Evolutionary conservation across 805 yeast genomes (phyloP).

Genomic region (Scheffersomyces amazonensis): DNA sequence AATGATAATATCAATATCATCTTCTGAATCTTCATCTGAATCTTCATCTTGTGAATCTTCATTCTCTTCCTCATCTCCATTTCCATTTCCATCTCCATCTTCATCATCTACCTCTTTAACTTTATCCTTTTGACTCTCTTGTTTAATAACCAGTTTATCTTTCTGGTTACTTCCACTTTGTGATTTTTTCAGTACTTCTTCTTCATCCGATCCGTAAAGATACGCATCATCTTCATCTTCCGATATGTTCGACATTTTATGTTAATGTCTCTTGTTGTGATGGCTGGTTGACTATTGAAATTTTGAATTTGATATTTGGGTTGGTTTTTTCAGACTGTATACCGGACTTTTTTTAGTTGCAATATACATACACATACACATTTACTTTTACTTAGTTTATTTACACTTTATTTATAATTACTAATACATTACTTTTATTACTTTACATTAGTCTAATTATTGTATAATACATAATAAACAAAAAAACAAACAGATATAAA

Average conservation of each 20-base stretch:
- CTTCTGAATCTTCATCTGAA: conserved; percentile 46
- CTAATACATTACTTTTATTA: too few species aligned
- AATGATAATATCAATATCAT: conserved; percentile 80
- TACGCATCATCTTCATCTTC: conserved; percentile 69
- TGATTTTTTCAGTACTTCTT: conserved; percentile 17
- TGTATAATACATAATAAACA: too few species aligned
- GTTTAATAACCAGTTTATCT: conserved; percentile 20
- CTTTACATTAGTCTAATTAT: too few species aligned
- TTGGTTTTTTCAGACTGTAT: too few species aligned
- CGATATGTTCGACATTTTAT: conserved; percentile 5
- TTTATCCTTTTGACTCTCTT: conserved; percentile 18
- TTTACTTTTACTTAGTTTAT: too few species aligned
- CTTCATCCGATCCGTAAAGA: conserved; percentile 57
- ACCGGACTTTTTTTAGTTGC: not conserved
- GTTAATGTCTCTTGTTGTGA: too few species aligned
- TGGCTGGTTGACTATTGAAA: too few species aligned
- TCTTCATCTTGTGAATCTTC: conserved; percentile 45
- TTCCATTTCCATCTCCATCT: conserved; percentile 13
- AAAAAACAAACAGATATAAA: too few species aligned
- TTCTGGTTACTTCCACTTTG: conserved; percentile 9
- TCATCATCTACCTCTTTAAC: conserved; percentile 15
- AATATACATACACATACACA: not conserved
- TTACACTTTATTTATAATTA: too few species aligned
- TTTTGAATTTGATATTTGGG: too few species aligned
- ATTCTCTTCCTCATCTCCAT: conserved; percentile 38